Evolutionary conservation across 768 basidiomycete genomes (phyloP).

Genomic region (Tulasnella sp.): DNA sequence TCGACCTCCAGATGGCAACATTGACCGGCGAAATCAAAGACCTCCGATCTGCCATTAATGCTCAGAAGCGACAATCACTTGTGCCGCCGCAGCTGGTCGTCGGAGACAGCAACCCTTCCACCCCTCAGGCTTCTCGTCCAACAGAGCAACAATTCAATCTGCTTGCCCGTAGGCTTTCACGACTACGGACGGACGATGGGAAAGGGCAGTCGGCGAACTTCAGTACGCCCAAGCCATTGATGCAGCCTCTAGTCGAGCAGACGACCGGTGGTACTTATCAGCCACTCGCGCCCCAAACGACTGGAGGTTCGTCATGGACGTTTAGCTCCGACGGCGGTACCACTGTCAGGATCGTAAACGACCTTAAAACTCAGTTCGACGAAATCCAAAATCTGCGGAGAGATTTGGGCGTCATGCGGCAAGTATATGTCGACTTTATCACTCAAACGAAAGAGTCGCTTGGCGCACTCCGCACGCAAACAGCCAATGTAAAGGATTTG

Average conservation of each 20-base stretch:
- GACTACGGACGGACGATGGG: constrained; percentile 45
- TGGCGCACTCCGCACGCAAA: constrained; percentile 68
- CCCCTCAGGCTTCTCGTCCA: constrained; percentile 58
- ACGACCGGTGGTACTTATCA: constrained; percentile 8
- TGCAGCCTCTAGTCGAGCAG: constrained; percentile 48
- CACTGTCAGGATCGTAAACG: constrained; percentile 61
- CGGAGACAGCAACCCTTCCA: constrained; percentile 25
- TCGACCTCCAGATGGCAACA: constrained; percentile 79
- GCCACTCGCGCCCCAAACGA: constrained; percentile 56
- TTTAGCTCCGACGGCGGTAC: constrained; percentile 54
- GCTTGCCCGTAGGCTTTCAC: constrained; percentile 66
- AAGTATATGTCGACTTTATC: constrained; percentile 91
- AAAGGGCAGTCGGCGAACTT: constrained; percentile 26
- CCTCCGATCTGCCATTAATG: constrained; percentile 55
- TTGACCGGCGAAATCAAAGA: constrained; percentile 88
- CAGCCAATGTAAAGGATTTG: constrained; percentile 78
- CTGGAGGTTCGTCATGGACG: constrained; percentile 48
- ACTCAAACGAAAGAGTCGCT: constrained; percentile 83
- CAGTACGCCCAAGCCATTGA: constrained; percentile 39
- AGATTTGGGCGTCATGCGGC: constrained; percentile 88
- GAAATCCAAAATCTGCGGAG: constrained; percentile 90
- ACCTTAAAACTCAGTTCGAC: constrained; percentile 88
- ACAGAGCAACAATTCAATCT: constrained; percentile 66
- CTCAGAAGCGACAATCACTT: constrained; percentile 45
- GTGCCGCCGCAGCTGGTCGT: constrained; percentile 34